Conservation (phyloP, 2,329 filamentous ascomycete species). For the Bipolaris bicolor region DNA sequence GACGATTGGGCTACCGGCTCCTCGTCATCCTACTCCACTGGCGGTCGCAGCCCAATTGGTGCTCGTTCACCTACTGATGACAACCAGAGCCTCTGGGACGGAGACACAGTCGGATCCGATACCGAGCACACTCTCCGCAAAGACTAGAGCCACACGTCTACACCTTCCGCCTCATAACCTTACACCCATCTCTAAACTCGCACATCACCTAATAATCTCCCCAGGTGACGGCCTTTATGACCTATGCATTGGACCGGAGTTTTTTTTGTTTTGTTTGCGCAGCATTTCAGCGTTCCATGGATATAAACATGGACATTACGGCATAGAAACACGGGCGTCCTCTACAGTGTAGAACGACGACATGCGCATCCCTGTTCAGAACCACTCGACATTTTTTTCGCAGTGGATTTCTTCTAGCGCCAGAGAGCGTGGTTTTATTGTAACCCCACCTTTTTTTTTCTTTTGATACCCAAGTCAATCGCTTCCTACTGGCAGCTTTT, state of each 20-base stretch:
- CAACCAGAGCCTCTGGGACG: constrained; percentile 62
- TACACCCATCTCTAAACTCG: constrained; percentile 33
- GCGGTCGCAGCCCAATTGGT: constrained; percentile 61
- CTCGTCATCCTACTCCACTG: constrained; percentile 74
- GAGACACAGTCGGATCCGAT: constrained; percentile 61
- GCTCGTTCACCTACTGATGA: constrained; percentile 61
- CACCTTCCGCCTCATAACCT: constrained; percentile 17
- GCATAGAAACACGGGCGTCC: constrained; percentile 34
- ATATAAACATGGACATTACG: constrained; percentile 23
- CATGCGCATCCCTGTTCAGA: constrained; percentile 15
- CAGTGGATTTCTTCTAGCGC: constrained; percentile 22
- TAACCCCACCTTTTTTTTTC: constrained; percentile 28
- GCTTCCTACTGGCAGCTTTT: constrained; percentile 27
- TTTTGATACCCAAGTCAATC: constrained; percentile 47
- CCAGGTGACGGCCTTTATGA: constrained; percentile 44
- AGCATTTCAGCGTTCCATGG: constrained; percentile 45
- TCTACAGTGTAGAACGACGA: constrained; percentile 16
- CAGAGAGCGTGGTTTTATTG: constrained; percentile 24
- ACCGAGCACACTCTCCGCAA: constrained; percentile 43
- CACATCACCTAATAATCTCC: constrained; percentile 23
- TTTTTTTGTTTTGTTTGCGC: constrained; percentile 36
- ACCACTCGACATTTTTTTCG: constrained; percentile 15
- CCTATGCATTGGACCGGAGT: constrained; percentile 46
- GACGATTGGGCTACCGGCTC: constrained; percentile 92
- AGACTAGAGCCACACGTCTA: constrained; percentile 20